Conservation (phyloP, 306 rosid species). For the Betula pendula region DNA sequence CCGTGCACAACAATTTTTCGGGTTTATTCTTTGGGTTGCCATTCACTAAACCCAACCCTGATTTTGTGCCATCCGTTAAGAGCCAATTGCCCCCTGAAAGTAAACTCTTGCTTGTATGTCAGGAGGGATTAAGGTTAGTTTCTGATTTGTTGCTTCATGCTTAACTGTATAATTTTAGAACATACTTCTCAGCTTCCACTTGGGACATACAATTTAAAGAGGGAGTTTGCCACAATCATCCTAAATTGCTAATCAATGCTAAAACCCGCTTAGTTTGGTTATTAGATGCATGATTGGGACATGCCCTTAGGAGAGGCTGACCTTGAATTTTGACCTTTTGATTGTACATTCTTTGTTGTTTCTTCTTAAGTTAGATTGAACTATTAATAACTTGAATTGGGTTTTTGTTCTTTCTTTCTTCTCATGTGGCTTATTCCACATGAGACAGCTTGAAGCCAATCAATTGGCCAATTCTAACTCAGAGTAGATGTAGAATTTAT, state of each 20-base stretch:
- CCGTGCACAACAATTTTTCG: conserved; percentile 89
- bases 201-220: background rate
- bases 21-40: conserved; percentile 86
- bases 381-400: background rate
- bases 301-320: background rate
- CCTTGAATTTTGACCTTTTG: background rate
- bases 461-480: too few species aligned
- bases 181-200: background rate
- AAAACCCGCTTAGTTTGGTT: background rate
- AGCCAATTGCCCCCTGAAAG: conserved; percentile 60
- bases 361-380: background rate
- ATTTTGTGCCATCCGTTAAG: conserved; percentile 71
- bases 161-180: background rate
- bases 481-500: too few species aligned
- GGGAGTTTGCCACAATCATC: too few species aligned
- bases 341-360: background rate
- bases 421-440: background rate
- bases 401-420: background rate
- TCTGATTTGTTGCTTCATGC: conserved; percentile 16
- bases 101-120: conserved; percentile 83
- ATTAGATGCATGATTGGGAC: background rate
- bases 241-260: background rate
- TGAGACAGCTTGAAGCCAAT: too few species aligned
- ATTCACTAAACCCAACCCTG: conserved; percentile 83
- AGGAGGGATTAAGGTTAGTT: conserved; percentile 90